Evolutionary conservation across 352 stramenopile species (phyloP), one percentile per base, ranked within the genome.

Genomic region (Sclerospora graminicola): DNA sequence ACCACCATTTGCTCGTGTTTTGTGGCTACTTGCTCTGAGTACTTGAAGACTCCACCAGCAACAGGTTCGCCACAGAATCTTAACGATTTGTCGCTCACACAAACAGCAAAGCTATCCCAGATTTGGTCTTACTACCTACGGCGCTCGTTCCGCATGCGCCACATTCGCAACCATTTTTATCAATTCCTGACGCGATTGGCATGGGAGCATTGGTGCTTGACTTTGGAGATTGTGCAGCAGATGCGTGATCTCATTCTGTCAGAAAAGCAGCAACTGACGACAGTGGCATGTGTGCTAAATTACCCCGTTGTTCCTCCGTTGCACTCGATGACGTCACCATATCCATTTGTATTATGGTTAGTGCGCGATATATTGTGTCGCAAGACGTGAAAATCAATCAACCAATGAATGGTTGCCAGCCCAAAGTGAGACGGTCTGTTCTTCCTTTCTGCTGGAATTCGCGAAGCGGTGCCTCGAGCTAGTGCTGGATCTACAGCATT

Each of bases 181-280:
- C 74, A 89, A 33, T 89, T 89, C 23, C 41, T 93, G 38, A 90
- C 75, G 7, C 66, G 82, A 4, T 48, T 93, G 27, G 68, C 66
- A 16, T 93, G 82, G 82, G 77, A 90, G 20, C 68, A 89, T 32
- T 93, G 82, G 82, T 81, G 72, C 26, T 45, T 93, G 21, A 86
- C 72, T 5, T 60, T 89, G 11, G 79, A 89, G 23, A 84, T 83
- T 20, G 69, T 93, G 1, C 81, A 88, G 34, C 68, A 89, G 45
- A 93, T 93, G 79, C 69, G 79, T 1, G 79, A 88, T 31, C 53
- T 85, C 8, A 52, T 89, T 19, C 57, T 79, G 32, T 69, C 39
- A 8, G 79, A 90, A 45, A 82, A 69, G 39, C 65, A 82, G 30
- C 64, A 81, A 31, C 57, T 84, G 4, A 45, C 60, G 18, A 50